Base-by-base conservation (phyloP, 2,329 filamentous ascomycete genomes). In the Fragosphaeria purpurea region DNA sequence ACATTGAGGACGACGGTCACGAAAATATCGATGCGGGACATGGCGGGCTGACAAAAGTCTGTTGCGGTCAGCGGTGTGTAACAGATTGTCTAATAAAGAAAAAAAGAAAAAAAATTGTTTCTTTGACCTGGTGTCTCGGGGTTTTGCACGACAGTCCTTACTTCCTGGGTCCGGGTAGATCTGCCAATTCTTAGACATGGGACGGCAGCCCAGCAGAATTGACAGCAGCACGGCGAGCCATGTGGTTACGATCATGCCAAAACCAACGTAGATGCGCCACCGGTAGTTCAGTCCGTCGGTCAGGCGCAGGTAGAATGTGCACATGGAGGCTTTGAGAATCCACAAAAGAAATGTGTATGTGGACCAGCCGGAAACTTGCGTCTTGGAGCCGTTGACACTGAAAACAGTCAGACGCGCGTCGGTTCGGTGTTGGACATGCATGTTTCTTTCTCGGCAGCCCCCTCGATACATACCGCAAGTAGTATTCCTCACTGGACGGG, bases 151-250 rank as follows among this genome's bases (percentile, higher is more conserved):
- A 7, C 1, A 58, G 11, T 37, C 7, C 64, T 45, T 53, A 69
- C 67, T 68, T 12, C 67, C 67, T 1, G 69, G 69, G n/a, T 70
- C 53, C 0, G 69, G 69, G 39, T 65, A 61, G 6, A 71, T 71
- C 48, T 71, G 69, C 69, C 69, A 71, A 46, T 68, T 65, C 37
- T 61, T 64, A 7, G 62, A 39, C 1, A 71, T 57, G 0, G 67
- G 65, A 0, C 52, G 57, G 31, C 69, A 71, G 13, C 63, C 62
- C 1, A 69, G 56, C 0, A 70, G 53, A 5, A 69, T 59, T 4
- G 60, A 63, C 7, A 63, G 55, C 0, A 68, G 12, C 0, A 70
- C 57, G 2, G 58, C 53, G 1, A 70, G n/a, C 55, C 65, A 70
- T 0, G 63, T 67, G 2, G 52, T 13, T 3, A 55, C 47, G 7